Evolutionary conservation across 164 flowering plant genomes (phyloP), one percentile per base, ranked within the genome.

Genomic region (Chimonanthus praecox): DNA sequence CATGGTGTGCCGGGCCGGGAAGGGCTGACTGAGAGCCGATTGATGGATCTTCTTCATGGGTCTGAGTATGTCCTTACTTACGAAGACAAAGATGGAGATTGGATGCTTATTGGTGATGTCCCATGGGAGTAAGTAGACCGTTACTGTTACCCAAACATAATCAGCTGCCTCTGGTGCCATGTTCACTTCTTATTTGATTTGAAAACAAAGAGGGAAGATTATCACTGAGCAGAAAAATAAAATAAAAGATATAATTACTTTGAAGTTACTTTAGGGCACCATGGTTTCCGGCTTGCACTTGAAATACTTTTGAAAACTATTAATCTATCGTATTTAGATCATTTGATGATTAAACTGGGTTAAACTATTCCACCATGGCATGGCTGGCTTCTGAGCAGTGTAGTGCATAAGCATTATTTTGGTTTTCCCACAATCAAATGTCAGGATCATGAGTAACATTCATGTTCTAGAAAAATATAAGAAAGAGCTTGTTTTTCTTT

Each of bases 51-150:
- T 58, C 84, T 89, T 58, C 87, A 88, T 74, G 92, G 94, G 51
- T 91, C 98, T 75, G 95, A 94, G 75, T 88, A 85, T 74, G 92
- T 91, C 4, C 97, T 89, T 62, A 90, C 97, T 47, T 93, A 88
- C 71, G 97, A 90, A 82, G 97, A 90, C 80, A 90, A 85, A 71
- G 97, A 92, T 70, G 92, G 90, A 50, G 97, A 92, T 58, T 92
- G 92, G 97, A 92, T 92, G 97, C 89, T 92, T 11, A 95, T 92
- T 71, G 97, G 97, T 61, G 97, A 92, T 78, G 94, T 92, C 75
- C 97, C 97, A 2, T 92, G 97, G 97, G 84, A 88, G 97, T 92
- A 85, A 87, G 96, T 81, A 46, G 72, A 20, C 49, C 45, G 60
- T 54, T 66, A 21, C 9, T 54, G 13, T 9, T n/a, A 8, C 7